A percentile compares a stretch with the other conserved stretches of the same genome.
phyloP scores from a whole-genome alignment of 2,329 filamentous ascomycete genomes.

The Trichoderma citrinoviride region DNA sequence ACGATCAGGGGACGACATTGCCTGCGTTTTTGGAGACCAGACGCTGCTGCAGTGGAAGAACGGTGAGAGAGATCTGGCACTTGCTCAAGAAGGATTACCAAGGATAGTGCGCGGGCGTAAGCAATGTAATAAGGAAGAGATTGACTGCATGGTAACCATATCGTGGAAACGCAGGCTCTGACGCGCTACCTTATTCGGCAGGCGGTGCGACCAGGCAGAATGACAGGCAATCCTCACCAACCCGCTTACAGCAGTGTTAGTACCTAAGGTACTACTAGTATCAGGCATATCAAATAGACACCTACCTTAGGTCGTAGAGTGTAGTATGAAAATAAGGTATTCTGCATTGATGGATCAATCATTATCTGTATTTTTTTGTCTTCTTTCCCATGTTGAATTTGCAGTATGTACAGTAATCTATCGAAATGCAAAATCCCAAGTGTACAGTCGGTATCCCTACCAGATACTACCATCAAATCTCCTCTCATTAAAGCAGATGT shows the following conservation, averaged over 20 bases:
- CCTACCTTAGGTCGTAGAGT: too few species aligned
- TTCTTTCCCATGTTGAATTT: background rate
- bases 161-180: too few species aligned
- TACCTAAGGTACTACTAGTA: too few species aligned
- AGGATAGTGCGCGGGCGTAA: background rate
- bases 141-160: background rate
- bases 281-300: too few species aligned
- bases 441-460: background rate
- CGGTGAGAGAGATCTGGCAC: background rate
- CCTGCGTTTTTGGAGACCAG: background rate
- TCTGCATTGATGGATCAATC: background rate
- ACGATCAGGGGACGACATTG: slow-evolving; percentile 43
- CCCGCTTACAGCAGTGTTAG: too few species aligned
- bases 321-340: too few species aligned
- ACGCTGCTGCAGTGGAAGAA: background rate
- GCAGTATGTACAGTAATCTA: too few species aligned
- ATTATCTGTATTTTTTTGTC: background rate
- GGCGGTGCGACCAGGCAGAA: too few species aligned
- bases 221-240: too few species aligned
- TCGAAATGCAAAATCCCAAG: background rate
- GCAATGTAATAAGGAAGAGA: too few species aligned
- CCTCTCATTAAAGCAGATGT: slow-evolving; percentile 2
- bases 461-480: background rate
- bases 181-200: too few species aligned
- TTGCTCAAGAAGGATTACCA: background rate